A percentile compares a stretch with the other conserved stretches of the same genome.
Conservation (phyloP, 345 rosid genomes). For the Tarenaya hassleriana region DNA sequence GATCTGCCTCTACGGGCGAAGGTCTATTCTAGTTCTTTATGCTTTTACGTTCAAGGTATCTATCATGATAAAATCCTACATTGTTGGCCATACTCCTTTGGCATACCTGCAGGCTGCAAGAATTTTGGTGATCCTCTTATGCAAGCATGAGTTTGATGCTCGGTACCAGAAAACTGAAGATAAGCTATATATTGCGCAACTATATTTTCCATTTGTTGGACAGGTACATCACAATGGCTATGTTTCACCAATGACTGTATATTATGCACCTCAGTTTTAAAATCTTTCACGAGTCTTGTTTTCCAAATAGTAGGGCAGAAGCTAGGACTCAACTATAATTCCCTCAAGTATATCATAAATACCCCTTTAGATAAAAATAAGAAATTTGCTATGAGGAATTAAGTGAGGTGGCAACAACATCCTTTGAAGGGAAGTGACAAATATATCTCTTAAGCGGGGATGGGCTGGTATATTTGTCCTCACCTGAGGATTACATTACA, state of each 20-base stretch:
- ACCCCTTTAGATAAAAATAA: slow-evolving; percentile 8
- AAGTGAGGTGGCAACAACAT: slow-evolving; percentile 9
- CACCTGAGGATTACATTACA: background rate
- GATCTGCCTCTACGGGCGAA: slow-evolving; percentile 89
- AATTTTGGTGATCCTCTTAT: slow-evolving; percentile 75
- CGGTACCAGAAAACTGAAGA: slow-evolving; percentile 99
- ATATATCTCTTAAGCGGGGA: slow-evolving; percentile 6
- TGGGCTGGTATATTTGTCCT: slow-evolving; percentile 10
- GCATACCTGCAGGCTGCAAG: slow-evolving; percentile 76
- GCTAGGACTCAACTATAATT: slow-evolving; percentile 14
- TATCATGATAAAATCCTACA: slow-evolving; percentile 13
- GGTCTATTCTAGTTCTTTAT: slow-evolving; percentile 32
- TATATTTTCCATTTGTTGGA: slow-evolving; percentile 88
- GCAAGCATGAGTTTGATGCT: slow-evolving; percentile 97
- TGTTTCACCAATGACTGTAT: background rate
- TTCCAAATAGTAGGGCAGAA: slow-evolving; percentile 6
- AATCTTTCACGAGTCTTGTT: slow-evolving; percentile 1
- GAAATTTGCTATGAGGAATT: slow-evolving; percentile 2
- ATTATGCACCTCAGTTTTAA: slow-evolving; percentile 3
- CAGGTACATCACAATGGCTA: slow-evolving; percentile 47
- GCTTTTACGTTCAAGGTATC: slow-evolving; percentile 16
- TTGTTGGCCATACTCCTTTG: slow-evolving; percentile 16
- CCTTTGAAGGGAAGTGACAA: slow-evolving; percentile 6
- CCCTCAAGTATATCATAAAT: slow-evolving; percentile 10
- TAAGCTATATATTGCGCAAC: slow-evolving; percentile 91